Conservation (phyloP, 345 rosid genomes). For the Heritiera littoralis region DNA sequence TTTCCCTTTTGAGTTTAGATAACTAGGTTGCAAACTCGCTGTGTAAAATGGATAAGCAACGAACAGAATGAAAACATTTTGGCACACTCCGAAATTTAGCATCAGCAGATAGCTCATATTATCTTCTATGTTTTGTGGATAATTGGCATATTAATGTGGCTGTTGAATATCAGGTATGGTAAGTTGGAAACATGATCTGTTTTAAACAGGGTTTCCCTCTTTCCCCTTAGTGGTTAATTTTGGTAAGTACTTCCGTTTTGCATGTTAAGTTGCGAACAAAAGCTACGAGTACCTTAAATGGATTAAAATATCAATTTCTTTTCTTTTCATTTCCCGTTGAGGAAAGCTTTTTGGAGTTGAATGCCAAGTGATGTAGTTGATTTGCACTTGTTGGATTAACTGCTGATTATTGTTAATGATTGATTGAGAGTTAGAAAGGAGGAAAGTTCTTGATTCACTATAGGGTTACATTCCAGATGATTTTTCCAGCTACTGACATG, state of each 20-base stretch:
- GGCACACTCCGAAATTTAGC: not conserved
- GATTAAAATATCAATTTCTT: not conserved
- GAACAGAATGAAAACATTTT: not conserved
- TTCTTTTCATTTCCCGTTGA: not conserved
- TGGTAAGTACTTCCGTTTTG: not conserved
- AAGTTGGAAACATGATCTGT: not conserved
- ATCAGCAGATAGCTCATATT: not conserved
- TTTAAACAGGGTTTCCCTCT: not conserved
- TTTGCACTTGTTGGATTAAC: not conserved
- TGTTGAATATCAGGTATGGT: not conserved
- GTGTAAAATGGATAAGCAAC: not conserved
- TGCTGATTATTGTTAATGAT: not conserved
- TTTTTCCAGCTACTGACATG: not conserved
- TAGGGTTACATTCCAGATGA: not conserved
- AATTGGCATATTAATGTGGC: not conserved
- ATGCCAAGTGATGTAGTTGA: not conserved
- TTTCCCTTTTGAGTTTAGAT: not conserved
- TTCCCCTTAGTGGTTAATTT: not conserved
- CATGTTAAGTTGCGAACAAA: not conserved
- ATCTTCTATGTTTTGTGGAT: not conserved
- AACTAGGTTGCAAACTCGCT: not conserved
- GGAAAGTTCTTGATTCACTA: constrained; percentile 2
- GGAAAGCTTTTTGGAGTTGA: not conserved
- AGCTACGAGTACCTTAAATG: not conserved
- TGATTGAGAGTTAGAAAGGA: not conserved